Conservation (phyloP, 148 eudicot genomes). For the Amaranthus cruentus region DNA sequence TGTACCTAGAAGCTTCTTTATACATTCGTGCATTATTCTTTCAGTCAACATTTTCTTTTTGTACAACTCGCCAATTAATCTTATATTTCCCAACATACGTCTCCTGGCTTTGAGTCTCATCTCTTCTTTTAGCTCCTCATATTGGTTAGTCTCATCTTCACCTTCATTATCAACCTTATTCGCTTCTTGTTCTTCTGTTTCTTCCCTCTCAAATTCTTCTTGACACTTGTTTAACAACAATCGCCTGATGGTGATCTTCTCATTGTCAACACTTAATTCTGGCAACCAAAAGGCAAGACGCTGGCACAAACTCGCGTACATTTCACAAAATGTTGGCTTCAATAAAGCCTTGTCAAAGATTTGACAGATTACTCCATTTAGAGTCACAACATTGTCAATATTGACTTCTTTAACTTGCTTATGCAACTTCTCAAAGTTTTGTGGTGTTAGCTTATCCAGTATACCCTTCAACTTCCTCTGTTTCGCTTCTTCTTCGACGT, state of each 20-base stretch:
- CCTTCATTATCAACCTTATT: constrained; percentile 47
- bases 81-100: constrained; percentile 78
- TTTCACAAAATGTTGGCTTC: constrained; percentile 82
- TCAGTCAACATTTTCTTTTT: constrained; percentile 40
- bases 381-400: constrained; percentile 62
- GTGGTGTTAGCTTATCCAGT: constrained; percentile 76
- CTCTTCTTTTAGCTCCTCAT: constrained; percentile 63
- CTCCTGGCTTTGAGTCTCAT: constrained; percentile 54
- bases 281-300: constrained; percentile 63
- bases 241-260: constrained; percentile 76
- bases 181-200: constrained; percentile 76
- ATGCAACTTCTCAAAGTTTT: constrained; percentile 72
- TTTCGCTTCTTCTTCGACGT: constrained; percentile 74
- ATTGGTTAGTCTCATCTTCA: constrained; percentile 47
- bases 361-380: constrained; percentile 67
- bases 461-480: constrained; percentile 76
- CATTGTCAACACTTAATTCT: constrained; percentile 52
- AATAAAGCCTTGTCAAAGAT: constrained; percentile 29
- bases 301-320: constrained; percentile 78
- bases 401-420: constrained; percentile 75
- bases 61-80: constrained; percentile 68
- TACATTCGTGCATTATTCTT: no score
- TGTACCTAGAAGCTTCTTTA: constrained; percentile 12
- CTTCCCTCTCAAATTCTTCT: constrained; percentile 50
- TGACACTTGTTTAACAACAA: constrained; percentile 46